Percentiles rank a stretch among this genome's conserved stretches.
Evolutionary conservation across 495 filamentous ascomycete genomes (phyloP).

Genomic region (Aspergillus leporis): DNA sequence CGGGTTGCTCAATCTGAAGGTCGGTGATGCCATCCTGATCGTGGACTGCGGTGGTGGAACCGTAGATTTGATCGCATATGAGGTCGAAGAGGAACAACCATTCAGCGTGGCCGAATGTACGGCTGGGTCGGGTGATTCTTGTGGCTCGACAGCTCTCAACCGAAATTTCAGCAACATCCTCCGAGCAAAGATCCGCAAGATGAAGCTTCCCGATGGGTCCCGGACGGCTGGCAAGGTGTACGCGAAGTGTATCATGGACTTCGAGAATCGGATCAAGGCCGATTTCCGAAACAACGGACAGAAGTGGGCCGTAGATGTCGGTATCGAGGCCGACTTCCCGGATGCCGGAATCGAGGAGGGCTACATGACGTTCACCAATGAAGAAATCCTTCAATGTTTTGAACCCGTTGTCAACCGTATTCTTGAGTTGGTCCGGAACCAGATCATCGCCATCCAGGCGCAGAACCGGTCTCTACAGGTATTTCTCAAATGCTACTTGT

Average conservation of each 20-base stretch:
- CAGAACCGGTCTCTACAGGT: conserved; percentile 73
- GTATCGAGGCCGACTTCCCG: conserved; percentile 77
- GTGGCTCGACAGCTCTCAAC: conserved; percentile 77
- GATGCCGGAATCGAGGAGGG: conserved; percentile 79
- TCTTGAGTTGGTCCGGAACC: conserved; percentile 73
- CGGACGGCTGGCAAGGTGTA: conserved; percentile 76
- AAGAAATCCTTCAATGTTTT: conserved; percentile 80
- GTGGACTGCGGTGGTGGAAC: conserved; percentile 81
- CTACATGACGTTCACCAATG: conserved; percentile 82
- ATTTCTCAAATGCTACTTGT: conserved; percentile 12
- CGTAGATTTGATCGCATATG: conserved; percentile 79
- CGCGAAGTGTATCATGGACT: conserved; percentile 84
- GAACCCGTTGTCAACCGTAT: conserved; percentile 79
- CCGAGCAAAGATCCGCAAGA: conserved; percentile 77
- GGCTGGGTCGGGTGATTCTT: conserved; percentile 76
- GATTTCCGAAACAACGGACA: conserved; percentile 82
- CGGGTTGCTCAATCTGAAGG: conserved; percentile 71
- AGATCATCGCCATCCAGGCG: conserved; percentile 80
- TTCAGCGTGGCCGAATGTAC: conserved; percentile 79
- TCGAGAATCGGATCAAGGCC: conserved; percentile 80
- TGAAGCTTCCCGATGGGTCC: conserved; percentile 80
- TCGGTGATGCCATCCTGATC: conserved; percentile 74
- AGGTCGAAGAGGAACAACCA: conserved; percentile 76
- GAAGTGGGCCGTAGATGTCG: conserved; percentile 82
- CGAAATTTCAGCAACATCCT: conserved; percentile 80